phyloP scores from a whole-genome alignment of 495 filamentous ascomycete genomes.

The Annulohypoxylon nitens region DNA sequence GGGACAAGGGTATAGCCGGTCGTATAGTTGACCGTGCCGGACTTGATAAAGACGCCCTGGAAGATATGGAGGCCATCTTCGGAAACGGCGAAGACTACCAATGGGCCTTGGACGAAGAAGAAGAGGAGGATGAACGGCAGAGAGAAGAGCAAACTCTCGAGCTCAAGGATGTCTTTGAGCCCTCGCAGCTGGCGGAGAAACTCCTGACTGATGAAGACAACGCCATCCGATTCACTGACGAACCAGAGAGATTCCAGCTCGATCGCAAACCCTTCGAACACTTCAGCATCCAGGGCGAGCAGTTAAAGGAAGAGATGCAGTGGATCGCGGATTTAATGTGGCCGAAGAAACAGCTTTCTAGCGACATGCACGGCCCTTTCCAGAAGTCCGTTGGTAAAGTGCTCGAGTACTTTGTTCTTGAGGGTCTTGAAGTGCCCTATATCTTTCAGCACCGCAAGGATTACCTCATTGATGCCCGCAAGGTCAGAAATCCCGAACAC shows the following conservation, averaged over 20 bases:
- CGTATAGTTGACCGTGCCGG: conserved; percentile 76
- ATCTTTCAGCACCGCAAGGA: conserved; percentile 98
- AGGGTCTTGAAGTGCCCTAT: conserved; percentile 94
- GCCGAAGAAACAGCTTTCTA: conserved; percentile 79
- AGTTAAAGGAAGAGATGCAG: conserved; percentile 86
- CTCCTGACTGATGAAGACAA: conserved; percentile 97
- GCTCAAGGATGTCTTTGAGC: conserved; percentile 97
- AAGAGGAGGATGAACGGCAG: conserved; percentile 79
- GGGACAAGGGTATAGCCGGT: conserved; percentile 72
- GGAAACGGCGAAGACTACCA: conserved; percentile 95
- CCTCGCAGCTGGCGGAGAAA: conserved; percentile 90
- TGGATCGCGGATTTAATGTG: conserved; percentile 93
- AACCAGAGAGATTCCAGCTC: conserved; percentile 94
- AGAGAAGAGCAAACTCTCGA: conserved; percentile 79
- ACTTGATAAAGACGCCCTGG: conserved; percentile 88
- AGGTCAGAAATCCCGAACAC: conserved; percentile 71
- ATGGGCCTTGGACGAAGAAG: conserved; percentile 89
- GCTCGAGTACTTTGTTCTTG: conserved; percentile 92
- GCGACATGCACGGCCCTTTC: conserved; percentile 82
- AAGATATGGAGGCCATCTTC: conserved; percentile 95
- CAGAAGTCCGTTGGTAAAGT: conserved; percentile 89
- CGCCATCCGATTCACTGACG: conserved; percentile 83
- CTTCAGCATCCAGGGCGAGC: conserved; percentile 78
- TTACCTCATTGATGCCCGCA: conserved; percentile 93
- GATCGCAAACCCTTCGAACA: conserved; percentile 88